phyloP scores from a whole-genome alignment of 1,284 basidiomycete species.

The Ceratobasidium sp. region DNA sequence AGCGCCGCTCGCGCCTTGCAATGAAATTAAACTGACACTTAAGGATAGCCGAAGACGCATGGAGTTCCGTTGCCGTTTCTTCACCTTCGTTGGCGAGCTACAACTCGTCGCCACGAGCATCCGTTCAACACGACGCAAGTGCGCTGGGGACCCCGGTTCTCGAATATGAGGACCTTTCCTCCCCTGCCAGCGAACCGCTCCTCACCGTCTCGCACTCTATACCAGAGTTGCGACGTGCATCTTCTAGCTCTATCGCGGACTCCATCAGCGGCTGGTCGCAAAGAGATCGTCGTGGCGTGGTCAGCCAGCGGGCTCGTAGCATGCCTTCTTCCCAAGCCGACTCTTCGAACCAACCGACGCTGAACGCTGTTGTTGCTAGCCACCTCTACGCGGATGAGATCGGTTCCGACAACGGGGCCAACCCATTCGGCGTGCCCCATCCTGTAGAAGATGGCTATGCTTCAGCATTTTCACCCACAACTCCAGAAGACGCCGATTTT shows the following conservation, averaged over 20 bases:
- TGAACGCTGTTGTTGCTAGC: neutral
- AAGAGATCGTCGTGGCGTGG: conserved; percentile 7
- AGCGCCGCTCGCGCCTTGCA: neutral
- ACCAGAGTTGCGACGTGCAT: neutral
- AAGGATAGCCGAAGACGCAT: neutral
- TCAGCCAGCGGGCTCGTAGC: conserved; percentile 14
- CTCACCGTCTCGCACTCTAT: neutral
- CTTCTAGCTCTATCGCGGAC: neutral
- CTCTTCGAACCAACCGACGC: neutral
- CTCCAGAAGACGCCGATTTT: neutral
- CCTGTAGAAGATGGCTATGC: neutral
- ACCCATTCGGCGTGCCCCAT: neutral
- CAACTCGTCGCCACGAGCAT: conserved; percentile 7
- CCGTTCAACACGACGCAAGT: neutral
- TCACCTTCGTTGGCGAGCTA: conserved; percentile 12
- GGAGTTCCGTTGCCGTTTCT: conserved; percentile 15
- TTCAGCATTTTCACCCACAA: neutral
- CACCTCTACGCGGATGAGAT: conserved; percentile 4
- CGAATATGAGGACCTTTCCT: neutral
- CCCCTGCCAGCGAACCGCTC: neutral
- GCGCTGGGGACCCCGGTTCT: neutral
- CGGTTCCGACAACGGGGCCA: neutral
- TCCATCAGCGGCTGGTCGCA: neutral
- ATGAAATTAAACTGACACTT: neutral
- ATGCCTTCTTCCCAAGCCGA: neutral